Evolutionary conservation across 495 filamentous ascomycete genomes (phyloP), one percentile per base, ranked within the genome.

Genomic region (Neurospora africana): DNA sequence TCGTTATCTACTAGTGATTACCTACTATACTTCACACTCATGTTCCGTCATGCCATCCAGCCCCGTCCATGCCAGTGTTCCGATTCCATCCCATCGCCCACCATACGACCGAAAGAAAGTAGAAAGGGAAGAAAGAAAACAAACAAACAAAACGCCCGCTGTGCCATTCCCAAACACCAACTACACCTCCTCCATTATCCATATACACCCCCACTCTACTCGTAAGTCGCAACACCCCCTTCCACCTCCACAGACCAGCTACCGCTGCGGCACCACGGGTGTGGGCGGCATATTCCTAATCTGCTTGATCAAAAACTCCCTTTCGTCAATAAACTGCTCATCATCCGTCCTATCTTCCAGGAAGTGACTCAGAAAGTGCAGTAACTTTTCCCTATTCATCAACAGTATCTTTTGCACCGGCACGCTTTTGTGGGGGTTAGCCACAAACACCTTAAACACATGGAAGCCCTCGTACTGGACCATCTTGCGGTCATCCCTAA

Each of bases 381-480:
- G 82, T 11, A 99, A 84, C 74, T 92, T 92, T 73, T 98, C 94
- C 67, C 94, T 89, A 80, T 99, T 99, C 85, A 96, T 97, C 74
- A 97, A 89, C 70, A 99, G 81, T 77, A 99, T 98, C 77, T 93
- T 92, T 76, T 97, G 93, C 47, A 99, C 96, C 11, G 93, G 92
- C 70, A 93, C 87, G 36, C 93, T 96, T 82, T 99, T 99, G 84
- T 97, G 91, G 88, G 96, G 84, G 79, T 99, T 98, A 68, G 96
- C 96, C 68, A 98, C 95, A 82, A 99, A 99, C 72, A 99, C 94
- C 86, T 99, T 99, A 85, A 99, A 99, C 41, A 99, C 95, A 81
- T 99, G 96, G 81, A 99, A 99, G 33, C 93, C 95, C 81, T 99
- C 96, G 78, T 98, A 99, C 79, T 98, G 94, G 69, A 99, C 95